These are phyloP conservation scores for Trichoderma sp. DNA, from an alignment of 2,329 filamentous ascomycete species.

Conservation along the genomic window DNA sequence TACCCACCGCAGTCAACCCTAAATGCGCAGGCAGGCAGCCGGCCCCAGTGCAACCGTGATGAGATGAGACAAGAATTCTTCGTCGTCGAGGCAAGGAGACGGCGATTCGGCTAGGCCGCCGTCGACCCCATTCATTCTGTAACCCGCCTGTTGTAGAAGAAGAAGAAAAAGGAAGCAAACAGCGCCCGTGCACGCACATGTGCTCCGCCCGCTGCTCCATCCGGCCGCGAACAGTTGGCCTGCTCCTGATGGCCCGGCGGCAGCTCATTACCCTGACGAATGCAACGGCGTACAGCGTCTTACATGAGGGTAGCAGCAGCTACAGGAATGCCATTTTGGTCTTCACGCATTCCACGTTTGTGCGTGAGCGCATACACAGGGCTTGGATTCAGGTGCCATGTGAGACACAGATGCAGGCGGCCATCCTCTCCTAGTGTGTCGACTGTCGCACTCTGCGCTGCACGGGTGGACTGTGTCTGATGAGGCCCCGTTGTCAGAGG, in stretches of 20 bases:
- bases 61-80: slow-evolving; percentile 23
- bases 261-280: slow-evolving; percentile 21
- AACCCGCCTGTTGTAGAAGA: slow-evolving; percentile 8
- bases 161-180: slow-evolving; percentile 23
- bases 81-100: slow-evolving; percentile 20
- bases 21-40: slow-evolving; percentile 8
- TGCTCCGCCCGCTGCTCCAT: slow-evolving; percentile 15
- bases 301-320: slow-evolving; percentile 12
- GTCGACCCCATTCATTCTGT: slow-evolving; percentile 21
- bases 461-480: slow-evolving; percentile 16
- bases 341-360: slow-evolving; percentile 23
- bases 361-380: slow-evolving; percentile 18
- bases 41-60: slow-evolving; percentile 10
- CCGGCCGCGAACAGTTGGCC: slow-evolving; percentile 3
- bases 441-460: slow-evolving; percentile 23
- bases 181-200: slow-evolving; percentile 14
- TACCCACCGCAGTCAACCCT: slow-evolving; percentile 10
- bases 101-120: slow-evolving; percentile 23
- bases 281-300: slow-evolving; percentile 19
- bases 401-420: slow-evolving; percentile 22
- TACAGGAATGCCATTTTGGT: slow-evolving; percentile 25
- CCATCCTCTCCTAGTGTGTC: slow-evolving; percentile 19
- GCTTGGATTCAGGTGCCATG: not conserved
- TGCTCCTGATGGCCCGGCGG: slow-evolving; percentile 12
- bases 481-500: slow-evolving; percentile 20